phyloP scores from a whole-genome alignment of 2,329 filamentous ascomycete species.

The Clarireedia paspali region DNA sequence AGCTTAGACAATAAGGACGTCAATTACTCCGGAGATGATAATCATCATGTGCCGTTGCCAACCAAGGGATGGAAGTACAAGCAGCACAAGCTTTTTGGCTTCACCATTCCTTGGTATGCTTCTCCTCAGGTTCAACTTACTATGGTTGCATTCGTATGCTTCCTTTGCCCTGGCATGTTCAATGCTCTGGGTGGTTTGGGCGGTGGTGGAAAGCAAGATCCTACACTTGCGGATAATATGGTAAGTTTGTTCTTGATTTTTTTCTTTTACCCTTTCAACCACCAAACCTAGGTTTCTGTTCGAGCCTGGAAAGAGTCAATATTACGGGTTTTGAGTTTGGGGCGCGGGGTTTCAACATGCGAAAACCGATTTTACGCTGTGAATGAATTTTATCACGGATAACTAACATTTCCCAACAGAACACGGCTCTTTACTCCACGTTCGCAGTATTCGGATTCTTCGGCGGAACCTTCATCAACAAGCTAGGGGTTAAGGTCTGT shows the following conservation, averaged over 20 bases:
- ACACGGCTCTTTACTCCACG: conserved; percentile 40
- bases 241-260: conserved; percentile 13
- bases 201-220: conserved; percentile 52
- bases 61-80: conserved; percentile 59
- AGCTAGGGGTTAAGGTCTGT: conserved; percentile 60
- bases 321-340: no score
- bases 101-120: conserved; percentile 56
- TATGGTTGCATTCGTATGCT: conserved; percentile 64
- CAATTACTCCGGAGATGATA: background rate
- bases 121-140: conserved; percentile 65
- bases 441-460: conserved; percentile 57
- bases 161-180: conserved; percentile 67
- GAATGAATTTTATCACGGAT: conserved; percentile 1
- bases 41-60: background rate
- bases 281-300: no score
- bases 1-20: background rate
- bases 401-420: conserved; percentile 13
- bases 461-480: conserved; percentile 72
- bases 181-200: conserved; percentile 60
- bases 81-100: conserved; percentile 44
- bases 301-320: no score
- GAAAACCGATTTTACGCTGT: background rate
- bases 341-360: no score
- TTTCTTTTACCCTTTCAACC: background rate
- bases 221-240: conserved; percentile 41